These are phyloP conservation scores for Aureobasidium mangrovei DNA, from an alignment of 2,329 filamentous ascomycete species.

Conservation along the genomic window DNA sequence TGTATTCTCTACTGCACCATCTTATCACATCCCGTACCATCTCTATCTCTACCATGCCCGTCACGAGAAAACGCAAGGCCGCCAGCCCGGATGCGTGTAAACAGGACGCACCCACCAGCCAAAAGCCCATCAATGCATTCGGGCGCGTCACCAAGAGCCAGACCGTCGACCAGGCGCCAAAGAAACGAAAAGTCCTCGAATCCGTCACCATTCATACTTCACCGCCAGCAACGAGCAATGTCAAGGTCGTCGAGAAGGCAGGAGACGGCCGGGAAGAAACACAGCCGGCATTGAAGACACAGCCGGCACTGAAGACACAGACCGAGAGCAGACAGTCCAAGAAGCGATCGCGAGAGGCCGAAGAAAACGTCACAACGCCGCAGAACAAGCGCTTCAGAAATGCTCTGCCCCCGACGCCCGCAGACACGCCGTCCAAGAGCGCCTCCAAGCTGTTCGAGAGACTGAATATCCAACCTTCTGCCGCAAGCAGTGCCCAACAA, in stretches of 20 bases:
- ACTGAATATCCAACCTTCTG: conserved; percentile 20
- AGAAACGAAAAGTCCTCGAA: conserved; percentile 10
- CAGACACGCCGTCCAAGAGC: conserved; percentile 28
- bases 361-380: conserved; percentile 20
- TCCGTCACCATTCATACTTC: not conserved
- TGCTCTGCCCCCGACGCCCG: conserved; percentile 22
- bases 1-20: not conserved
- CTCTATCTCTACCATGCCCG: conserved; percentile 6
- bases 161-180: not conserved
- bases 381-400: conserved; percentile 27
- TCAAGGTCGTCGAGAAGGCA: not conserved
- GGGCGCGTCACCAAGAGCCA: conserved; percentile 13
- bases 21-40: conserved; percentile 1
- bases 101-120: conserved; percentile 2
- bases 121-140: conserved; percentile 6
- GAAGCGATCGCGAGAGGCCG: conserved; percentile 13
- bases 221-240: not conserved
- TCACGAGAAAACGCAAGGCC: conserved; percentile 14
- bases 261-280: not conserved
- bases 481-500: conserved; percentile 13
- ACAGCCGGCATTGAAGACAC: not conserved
- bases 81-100: conserved; percentile 2
- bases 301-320: not conserved
- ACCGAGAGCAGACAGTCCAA: conserved; percentile 1
- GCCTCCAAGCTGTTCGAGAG: conserved; percentile 27